Base-by-base conservation (phyloP, 1,139 yeast genomes). In the Zygosaccharomyces sapae region DNA sequence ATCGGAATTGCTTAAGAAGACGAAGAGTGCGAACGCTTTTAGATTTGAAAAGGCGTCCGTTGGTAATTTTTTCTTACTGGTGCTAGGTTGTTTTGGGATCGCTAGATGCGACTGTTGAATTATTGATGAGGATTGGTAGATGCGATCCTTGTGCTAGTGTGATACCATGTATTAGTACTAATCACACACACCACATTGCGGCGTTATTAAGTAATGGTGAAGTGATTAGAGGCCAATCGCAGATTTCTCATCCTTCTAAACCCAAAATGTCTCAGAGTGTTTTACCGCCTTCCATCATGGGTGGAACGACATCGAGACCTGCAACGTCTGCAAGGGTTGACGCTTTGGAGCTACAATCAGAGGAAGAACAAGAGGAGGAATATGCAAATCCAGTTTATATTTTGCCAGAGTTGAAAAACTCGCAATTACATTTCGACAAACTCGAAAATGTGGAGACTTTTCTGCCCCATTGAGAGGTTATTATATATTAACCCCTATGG, bases 181-280 rank as follows among this genome's bases (percentile, higher is more conserved):
- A 83, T 58, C 86, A 85, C 67, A 82, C 90, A 18, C 87, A 87
- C 56, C 95, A 89, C 61, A 89, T 90, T 18, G 82, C 94, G 48
- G 97, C 96, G 0, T 58, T 77, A 33, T 70, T 90, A 36, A 71
- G 72, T 34, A 79, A 87, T 65, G 96, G 94, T 1, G 71, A 77
- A 5, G 71, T 85, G 2, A 84, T 90, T 33, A 85, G 94, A 0
- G 97, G 97, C n/a, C 97, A 90, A 65, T 84, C 94, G 3, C 96
- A 89, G 60, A 90, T 90, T 6, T 88, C 96, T 0, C 97, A 90
- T 66, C 97, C 97, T 2, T 66, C 59, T 16, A 51, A 46, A 37
- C 54, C 54, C 5, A 25, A 16, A 13, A 13, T 36, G 6, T 19
- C 9, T 9, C 34, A 38, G 12, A 38, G 33, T 12, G 33, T 27